phyloP scores from a whole-genome alignment of 1,139 yeast genomes.

The Debaryomyces robertsiae region DNA sequence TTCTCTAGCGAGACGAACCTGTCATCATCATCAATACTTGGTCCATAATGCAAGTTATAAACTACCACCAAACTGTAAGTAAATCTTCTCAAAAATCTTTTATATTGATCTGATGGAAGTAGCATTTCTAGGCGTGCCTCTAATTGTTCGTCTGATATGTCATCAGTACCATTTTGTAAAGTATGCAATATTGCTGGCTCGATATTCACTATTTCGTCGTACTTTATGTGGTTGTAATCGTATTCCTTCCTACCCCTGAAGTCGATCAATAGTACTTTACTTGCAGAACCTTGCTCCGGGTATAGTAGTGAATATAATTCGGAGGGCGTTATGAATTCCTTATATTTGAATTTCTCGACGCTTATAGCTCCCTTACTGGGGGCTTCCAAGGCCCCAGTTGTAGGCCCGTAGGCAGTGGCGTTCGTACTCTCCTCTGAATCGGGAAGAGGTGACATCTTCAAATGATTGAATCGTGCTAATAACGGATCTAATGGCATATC shows the following conservation, averaged over 20 bases:
- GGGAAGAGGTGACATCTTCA: slow-evolving; percentile 11
- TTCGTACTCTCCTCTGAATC: neutral
- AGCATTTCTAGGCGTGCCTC: slow-evolving; percentile 57
- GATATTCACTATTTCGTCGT: slow-evolving; percentile 60
- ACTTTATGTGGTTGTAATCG: slow-evolving; percentile 59
- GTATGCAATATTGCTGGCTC: slow-evolving; percentile 58
- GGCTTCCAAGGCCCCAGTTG: too few species aligned
- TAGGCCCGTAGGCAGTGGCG: too few species aligned
- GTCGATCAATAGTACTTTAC: slow-evolving; percentile 58
- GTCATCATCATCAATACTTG: slow-evolving; percentile 23
- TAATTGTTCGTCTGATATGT: slow-evolving; percentile 57
- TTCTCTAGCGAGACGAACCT: slow-evolving; percentile 31
- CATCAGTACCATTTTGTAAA: slow-evolving; percentile 33
- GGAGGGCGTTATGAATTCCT: slow-evolving; percentile 29
- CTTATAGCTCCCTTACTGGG: slow-evolving; percentile 6
- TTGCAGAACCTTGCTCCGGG: slow-evolving; percentile 12
- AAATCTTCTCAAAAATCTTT: slow-evolving; percentile 52
- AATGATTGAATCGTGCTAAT: slow-evolving; percentile 22
- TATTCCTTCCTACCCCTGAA: slow-evolving; percentile 61
- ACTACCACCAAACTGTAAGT: slow-evolving; percentile 62
- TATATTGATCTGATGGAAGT: slow-evolving; percentile 56
- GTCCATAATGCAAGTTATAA: slow-evolving; percentile 51
- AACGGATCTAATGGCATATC: slow-evolving; percentile 23
- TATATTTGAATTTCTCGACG: slow-evolving; percentile 18
- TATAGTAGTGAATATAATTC: slow-evolving; percentile 25